phyloP scores from a whole-genome alignment of 2,329 filamentous ascomycete species.

The Penicillium sp. region DNA sequence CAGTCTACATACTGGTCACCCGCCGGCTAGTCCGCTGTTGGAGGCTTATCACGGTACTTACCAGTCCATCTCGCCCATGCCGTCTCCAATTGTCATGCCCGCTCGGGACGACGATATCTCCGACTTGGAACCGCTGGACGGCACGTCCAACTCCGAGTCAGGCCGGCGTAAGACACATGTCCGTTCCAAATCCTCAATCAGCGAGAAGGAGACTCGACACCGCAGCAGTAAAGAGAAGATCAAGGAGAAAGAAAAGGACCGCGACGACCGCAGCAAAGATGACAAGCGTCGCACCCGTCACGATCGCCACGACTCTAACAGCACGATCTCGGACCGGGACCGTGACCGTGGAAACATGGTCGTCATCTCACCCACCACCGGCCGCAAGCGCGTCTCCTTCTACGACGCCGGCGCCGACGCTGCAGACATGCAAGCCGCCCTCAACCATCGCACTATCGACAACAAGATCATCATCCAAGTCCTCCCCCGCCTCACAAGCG shows the following conservation, averaged over 20 bases:
- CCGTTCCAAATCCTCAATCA: slow-evolving; percentile 30
- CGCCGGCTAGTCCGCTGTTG: slow-evolving; percentile 80
- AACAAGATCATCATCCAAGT: slow-evolving; percentile 77
- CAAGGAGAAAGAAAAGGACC: slow-evolving; percentile 33
- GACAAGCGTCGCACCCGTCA: slow-evolving; percentile 33
- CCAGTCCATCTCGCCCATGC: slow-evolving; percentile 93
- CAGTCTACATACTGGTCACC: slow-evolving; percentile 42
- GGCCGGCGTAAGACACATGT: slow-evolving; percentile 33
- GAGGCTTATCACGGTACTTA: slow-evolving; percentile 94
- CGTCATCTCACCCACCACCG: slow-evolving; percentile 52
- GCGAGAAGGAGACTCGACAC: slow-evolving; percentile 20
- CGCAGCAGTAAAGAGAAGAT: slow-evolving; percentile 29
- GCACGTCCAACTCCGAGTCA: slow-evolving; percentile 31
- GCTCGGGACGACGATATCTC: slow-evolving; percentile 59
- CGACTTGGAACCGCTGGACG: slow-evolving; percentile 52
- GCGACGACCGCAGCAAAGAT: slow-evolving; percentile 31
- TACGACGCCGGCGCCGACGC: slow-evolving; percentile 84
- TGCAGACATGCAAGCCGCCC: slow-evolving; percentile 71
- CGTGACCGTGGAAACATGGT: slow-evolving; percentile 34
- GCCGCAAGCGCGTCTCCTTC: slow-evolving; percentile 69
- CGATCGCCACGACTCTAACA: slow-evolving; percentile 31
- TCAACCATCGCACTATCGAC: slow-evolving; percentile 70
- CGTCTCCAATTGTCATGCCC: slow-evolving; percentile 70
- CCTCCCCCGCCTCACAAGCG: slow-evolving; percentile 79
- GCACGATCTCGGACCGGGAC: slow-evolving; percentile 25